Conservation (phyloP, 306 rosid genomes). For the Medicago arabica region DNA sequence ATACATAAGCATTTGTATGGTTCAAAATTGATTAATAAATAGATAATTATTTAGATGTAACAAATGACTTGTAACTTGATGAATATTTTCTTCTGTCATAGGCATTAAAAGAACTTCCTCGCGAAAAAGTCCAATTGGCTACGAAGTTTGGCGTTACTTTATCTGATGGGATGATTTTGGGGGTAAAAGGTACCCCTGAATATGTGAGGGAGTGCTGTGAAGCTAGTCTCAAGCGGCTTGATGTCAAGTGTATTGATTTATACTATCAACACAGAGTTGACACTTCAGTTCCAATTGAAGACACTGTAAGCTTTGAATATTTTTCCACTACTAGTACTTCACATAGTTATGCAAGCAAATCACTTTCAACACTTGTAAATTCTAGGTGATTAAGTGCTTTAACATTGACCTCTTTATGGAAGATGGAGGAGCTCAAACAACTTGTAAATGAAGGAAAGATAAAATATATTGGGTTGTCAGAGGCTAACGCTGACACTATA, state of each 20-base stretch:
- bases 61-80: not conserved
- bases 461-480: constrained; percentile 65
- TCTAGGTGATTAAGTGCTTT: constrained; percentile 24
- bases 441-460: constrained; percentile 73
- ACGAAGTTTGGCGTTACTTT: constrained; percentile 64
- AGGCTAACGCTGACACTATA: constrained; percentile 65
- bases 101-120: constrained; percentile 36
- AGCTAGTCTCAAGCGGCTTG: constrained; percentile 67
- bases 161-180: constrained; percentile 33
- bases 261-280: constrained; percentile 70
- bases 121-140: constrained; percentile 71
- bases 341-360: not conserved
- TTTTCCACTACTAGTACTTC: not conserved
- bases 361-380: not conserved
- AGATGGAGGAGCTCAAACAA: constrained; percentile 69
- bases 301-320: constrained; percentile 61
- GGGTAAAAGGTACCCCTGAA: constrained; percentile 63
- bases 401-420: constrained; percentile 33
- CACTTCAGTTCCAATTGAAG: constrained; percentile 71
- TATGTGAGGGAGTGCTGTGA: constrained; percentile 69
- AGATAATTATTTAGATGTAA: no score
- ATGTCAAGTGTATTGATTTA: constrained; percentile 58
- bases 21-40: not conserved
- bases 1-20: constrained; percentile 1
- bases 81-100: not conserved